Percentiles rank a stretch among this genome's conserved stretches.
Conservation (phyloP, 1,284 basidiomycete species). For the Cystobasidium slooffiae region DNA sequence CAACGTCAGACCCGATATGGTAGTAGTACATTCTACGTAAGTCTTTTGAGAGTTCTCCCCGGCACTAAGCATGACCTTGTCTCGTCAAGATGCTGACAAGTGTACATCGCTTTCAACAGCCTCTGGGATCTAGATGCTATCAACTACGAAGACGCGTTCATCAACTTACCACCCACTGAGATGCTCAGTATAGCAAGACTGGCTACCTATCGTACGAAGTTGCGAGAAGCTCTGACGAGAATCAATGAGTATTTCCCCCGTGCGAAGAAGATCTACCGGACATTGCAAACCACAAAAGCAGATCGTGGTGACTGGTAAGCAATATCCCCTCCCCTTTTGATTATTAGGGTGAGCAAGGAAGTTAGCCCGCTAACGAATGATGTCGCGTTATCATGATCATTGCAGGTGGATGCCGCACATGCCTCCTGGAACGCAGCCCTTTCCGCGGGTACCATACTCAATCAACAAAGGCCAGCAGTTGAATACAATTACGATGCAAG, state of each 20-base stretch:
- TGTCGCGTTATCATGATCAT: neutral
- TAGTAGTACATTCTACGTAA: conserved; percentile 32
- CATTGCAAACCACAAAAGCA: conserved; percentile 21
- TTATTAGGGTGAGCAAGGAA: neutral
- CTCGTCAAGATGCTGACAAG: neutral
- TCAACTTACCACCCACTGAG: conserved; percentile 27
- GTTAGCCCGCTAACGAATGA: no score
- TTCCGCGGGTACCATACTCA: conserved; percentile 22
- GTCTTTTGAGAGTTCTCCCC: neutral
- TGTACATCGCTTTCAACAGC: neutral
- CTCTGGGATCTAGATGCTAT: conserved; percentile 38
- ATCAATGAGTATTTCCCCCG: conserved; percentile 19
- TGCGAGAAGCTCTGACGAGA: conserved; percentile 1
- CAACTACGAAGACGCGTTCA: conserved; percentile 21
- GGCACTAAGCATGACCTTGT: neutral
- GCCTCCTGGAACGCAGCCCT: conserved; percentile 20
- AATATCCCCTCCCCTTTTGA: neutral
- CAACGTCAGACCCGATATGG: conserved; percentile 14
- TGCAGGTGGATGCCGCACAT: conserved; percentile 33
- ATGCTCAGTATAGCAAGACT: conserved; percentile 12
- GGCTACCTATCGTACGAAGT: neutral
- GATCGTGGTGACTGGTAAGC: conserved; percentile 34
- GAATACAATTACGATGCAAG: conserved; percentile 25
- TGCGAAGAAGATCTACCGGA: conserved; percentile 29
- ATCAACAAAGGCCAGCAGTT: conserved; percentile 34